Conservation (phyloP, 768 basidiomycete species). For the Lentinula sp. region DNA sequence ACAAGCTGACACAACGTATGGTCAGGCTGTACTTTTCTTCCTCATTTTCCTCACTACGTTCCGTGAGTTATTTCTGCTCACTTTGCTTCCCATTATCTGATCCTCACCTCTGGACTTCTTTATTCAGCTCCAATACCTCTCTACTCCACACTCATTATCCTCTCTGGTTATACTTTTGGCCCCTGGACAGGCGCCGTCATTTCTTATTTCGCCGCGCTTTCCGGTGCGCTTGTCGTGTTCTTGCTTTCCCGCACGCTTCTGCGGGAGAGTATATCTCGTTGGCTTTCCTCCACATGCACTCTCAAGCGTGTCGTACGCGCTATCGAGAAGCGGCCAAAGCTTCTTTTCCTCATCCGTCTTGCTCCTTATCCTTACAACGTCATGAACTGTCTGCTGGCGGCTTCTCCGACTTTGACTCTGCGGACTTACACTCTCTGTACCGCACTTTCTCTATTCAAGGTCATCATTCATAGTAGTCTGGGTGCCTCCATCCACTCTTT, state of each 20-base stretch:
- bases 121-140: slow-evolving; percentile 76
- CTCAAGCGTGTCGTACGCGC: slow-evolving; percentile 81
- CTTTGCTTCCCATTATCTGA: background rate
- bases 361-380: slow-evolving; percentile 94
- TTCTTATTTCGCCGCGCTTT: slow-evolving; percentile 81
- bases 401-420: slow-evolving; percentile 75
- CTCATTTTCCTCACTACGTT: slow-evolving; percentile 86
- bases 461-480: slow-evolving; percentile 85
- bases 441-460: slow-evolving; percentile 79
- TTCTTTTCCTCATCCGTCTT: slow-evolving; percentile 87
- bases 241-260: slow-evolving; percentile 69
- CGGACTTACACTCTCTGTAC: slow-evolving; percentile 77
- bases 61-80: slow-evolving; percentile 44
- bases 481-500: slow-evolving; percentile 86
- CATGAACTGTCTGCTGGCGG: slow-evolving; percentile 91
- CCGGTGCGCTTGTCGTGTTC: slow-evolving; percentile 83
- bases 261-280: slow-evolving; percentile 62
- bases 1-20: slow-evolving; percentile 62
- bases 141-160: slow-evolving; percentile 88
- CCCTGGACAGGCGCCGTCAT: slow-evolving; percentile 79
- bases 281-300: slow-evolving; percentile 64
- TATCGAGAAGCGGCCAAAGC: slow-evolving; percentile 79
- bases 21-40: slow-evolving; percentile 72
- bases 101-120: slow-evolving; percentile 6
- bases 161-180: slow-evolving; percentile 90